Conservation (phyloP, 352 stramenopile species). For the Globisporangium middletonii region DNA sequence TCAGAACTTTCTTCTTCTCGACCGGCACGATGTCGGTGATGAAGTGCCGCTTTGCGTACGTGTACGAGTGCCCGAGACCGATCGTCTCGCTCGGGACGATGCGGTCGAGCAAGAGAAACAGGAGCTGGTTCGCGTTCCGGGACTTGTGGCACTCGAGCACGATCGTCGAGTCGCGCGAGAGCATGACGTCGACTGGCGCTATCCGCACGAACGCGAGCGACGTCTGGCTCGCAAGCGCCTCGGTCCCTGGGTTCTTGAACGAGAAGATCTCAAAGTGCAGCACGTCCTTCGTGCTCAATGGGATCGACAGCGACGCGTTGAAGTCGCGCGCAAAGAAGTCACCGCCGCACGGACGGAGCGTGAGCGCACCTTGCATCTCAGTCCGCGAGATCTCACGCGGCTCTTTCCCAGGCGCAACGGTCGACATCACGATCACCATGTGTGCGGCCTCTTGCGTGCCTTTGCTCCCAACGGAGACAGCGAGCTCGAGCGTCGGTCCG, state of each 20-base stretch:
- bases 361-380: constrained; percentile 67
- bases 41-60: constrained; percentile 78
- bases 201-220: constrained; percentile 74
- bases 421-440: constrained; percentile 71
- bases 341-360: constrained; percentile 57
- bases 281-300: constrained; percentile 50
- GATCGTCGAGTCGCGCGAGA: constrained; percentile 70
- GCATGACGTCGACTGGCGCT: constrained; percentile 60
- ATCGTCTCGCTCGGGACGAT: constrained; percentile 57
- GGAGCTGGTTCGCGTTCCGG: constrained; percentile 42
- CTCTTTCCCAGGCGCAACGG: constrained; percentile 37
- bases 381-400: constrained; percentile 65
- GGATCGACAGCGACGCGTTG: constrained; percentile 60
- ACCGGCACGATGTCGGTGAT: constrained; percentile 61
- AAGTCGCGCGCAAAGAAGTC: constrained; percentile 81
- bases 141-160: constrained; percentile 57
- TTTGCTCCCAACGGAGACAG: constrained; percentile 71
- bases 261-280: constrained; percentile 80
- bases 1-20: constrained; percentile 32
- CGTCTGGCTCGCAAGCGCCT: constrained; percentile 50
- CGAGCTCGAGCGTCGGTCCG: constrained; percentile 58
- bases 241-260: constrained; percentile 47
- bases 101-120: constrained; percentile 77
- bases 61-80: constrained; percentile 69
- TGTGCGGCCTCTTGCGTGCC: constrained; percentile 56